phyloP scores from a whole-genome alignment of 768 basidiomycete genomes.

The Leccinum uliginosum region DNA sequence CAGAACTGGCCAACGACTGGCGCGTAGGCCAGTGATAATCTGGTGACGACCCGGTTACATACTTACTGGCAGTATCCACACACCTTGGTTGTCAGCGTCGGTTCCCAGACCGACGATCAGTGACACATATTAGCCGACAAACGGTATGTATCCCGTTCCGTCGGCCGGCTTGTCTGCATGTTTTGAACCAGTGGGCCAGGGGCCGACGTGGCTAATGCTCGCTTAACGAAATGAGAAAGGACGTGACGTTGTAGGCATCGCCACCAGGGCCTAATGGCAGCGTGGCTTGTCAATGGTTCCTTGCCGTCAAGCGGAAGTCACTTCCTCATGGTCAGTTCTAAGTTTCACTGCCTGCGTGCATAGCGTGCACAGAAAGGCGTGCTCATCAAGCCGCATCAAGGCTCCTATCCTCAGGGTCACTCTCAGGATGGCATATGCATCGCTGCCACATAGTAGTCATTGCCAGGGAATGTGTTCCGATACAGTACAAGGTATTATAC shows the following conservation, averaged over 20 bases:
- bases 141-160: too few species aligned
- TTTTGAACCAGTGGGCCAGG: too few species aligned
- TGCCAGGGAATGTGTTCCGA: not conserved
- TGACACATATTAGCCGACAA: not conserved
- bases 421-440: not conserved
- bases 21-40: too few species aligned
- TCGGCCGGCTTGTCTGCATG: too few species aligned
- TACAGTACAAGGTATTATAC: slow-evolving; percentile 18
- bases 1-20: not conserved
- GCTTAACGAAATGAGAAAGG: not conserved
- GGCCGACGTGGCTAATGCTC: not conserved
- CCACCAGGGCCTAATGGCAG: not conserved
- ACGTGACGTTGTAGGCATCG: not conserved
- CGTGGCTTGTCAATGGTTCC: not conserved
- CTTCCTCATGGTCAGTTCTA: too few species aligned
- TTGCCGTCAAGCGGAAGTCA: not conserved
- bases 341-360: not conserved
- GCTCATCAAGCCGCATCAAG: not conserved
- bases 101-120: not conserved
- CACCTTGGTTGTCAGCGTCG: too few species aligned
- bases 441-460: too few species aligned
- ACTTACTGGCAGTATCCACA: too few species aligned
- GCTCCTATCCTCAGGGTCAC: not conserved
- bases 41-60: not conserved
- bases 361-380: not conserved